Evolutionary conservation across 345 rosid genomes (phyloP).

Genomic region (Hevea brasiliensis): DNA sequence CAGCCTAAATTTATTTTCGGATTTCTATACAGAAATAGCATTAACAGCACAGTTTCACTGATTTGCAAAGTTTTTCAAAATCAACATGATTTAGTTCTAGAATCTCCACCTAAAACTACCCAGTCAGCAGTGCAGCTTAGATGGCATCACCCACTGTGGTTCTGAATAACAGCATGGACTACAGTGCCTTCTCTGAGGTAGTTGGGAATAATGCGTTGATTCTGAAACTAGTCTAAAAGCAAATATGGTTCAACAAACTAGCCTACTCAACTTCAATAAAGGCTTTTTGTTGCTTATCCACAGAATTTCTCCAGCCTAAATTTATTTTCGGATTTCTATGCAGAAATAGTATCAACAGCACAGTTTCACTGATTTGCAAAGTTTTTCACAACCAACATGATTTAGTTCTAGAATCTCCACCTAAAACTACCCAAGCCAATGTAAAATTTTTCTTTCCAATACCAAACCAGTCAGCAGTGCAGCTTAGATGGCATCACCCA

Average conservation of each 20-base stretch:
- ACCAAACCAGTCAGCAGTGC: neutral
- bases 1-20: neutral
- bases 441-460: no score
- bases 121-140: neutral
- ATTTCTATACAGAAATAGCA: neutral
- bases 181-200: neutral
- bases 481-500: neutral
- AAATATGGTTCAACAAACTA: neutral
- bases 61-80: neutral
- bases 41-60: neutral
- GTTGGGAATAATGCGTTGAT: neutral
- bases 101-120: neutral
- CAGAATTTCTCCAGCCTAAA: neutral
- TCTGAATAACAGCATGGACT: conserved; percentile 1
- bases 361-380: neutral
- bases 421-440: neutral
- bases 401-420: neutral
- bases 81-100: neutral
- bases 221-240: neutral
- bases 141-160: neutral
- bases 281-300: neutral
- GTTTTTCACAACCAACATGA: neutral
- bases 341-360: neutral
- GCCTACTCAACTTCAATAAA: conserved; percentile 7
- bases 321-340: neutral